A percentile compares a stretch with the other conserved stretches of the same genome.
phyloP scores from a whole-genome alignment of 1,284 basidiomycete species.

The Gymnopus androsaceus region DNA sequence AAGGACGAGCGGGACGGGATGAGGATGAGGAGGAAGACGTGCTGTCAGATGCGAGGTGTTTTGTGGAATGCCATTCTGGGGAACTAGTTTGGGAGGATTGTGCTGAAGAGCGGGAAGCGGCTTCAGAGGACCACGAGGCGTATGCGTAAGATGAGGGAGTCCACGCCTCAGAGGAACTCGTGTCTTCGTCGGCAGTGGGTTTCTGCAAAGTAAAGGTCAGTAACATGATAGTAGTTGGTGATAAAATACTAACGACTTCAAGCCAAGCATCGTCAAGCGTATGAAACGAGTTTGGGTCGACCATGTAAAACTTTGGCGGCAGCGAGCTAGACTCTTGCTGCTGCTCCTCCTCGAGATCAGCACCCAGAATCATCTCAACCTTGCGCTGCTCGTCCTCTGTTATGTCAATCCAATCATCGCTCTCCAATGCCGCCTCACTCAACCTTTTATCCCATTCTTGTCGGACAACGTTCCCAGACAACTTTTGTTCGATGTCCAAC shows the following conservation, averaged over 20 bases:
- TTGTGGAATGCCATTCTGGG: constrained; percentile 12
- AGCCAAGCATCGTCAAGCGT: constrained; percentile 12
- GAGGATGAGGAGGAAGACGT: constrained; percentile 2
- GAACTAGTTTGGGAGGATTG: constrained; percentile 19
- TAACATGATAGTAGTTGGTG: background rate
- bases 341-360: constrained; percentile 15
- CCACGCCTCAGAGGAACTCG: constrained; percentile 6
- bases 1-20: background rate
- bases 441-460: constrained; percentile 19
- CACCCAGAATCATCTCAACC: constrained; percentile 18
- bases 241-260: constrained; percentile 12
- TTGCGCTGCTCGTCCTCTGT: constrained; percentile 14
- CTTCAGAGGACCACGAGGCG: constrained; percentile 16
- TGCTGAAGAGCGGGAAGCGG: constrained; percentile 18
- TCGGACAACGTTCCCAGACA: constrained; percentile 14
- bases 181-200: constrained; percentile 2
- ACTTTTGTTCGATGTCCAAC: constrained; percentile 8
- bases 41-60: constrained; percentile 9
- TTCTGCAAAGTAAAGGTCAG: background rate
- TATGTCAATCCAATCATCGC: constrained; percentile 19
- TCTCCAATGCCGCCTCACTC: constrained; percentile 8
- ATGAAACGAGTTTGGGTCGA: constrained; percentile 16
- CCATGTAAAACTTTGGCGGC: constrained; percentile 14
- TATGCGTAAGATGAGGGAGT: constrained; percentile 13
- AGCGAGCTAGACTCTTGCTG: background rate